Conservation (phyloP, 192 early-diverging fungal genomes). For the Linnemannia elongata region DNA sequence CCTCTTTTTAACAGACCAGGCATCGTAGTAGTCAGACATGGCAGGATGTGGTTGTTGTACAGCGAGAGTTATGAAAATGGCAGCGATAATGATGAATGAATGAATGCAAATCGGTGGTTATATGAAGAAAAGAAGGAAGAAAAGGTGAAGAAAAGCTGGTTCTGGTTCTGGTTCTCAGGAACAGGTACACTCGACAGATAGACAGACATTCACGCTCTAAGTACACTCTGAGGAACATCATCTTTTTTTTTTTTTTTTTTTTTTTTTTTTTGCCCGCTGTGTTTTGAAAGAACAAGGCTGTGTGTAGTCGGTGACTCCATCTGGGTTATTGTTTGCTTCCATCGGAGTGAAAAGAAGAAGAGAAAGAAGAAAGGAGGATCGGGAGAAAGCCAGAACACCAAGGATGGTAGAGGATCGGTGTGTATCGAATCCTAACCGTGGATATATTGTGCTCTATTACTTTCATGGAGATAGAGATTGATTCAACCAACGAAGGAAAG, state of each 20-base stretch:
- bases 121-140: not conserved
- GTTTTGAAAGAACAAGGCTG: not conserved
- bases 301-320: not conserved
- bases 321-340: not conserved
- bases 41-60: not conserved
- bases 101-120: not conserved
- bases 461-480: no score
- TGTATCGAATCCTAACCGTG: not conserved
- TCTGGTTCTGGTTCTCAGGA: not conserved
- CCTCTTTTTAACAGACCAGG: constrained; percentile 49
- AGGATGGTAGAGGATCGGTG: constrained; percentile 4
- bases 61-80: not conserved
- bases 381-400: not conserved
- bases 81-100: not conserved
- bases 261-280: no score
- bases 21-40: constrained; percentile 48
- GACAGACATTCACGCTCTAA: not conserved
- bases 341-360: not conserved
- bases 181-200: not conserved
- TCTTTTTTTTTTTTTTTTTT: no score
- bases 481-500: not conserved
- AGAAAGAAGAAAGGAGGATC: no score
- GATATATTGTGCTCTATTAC: no score
- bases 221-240: no score
- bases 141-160: not conserved